These are phyloP conservation scores for Aspergillus flavus DNA, from an alignment of 2,329 filamentous ascomycete genomes.

Conservation along the genomic window DNA sequence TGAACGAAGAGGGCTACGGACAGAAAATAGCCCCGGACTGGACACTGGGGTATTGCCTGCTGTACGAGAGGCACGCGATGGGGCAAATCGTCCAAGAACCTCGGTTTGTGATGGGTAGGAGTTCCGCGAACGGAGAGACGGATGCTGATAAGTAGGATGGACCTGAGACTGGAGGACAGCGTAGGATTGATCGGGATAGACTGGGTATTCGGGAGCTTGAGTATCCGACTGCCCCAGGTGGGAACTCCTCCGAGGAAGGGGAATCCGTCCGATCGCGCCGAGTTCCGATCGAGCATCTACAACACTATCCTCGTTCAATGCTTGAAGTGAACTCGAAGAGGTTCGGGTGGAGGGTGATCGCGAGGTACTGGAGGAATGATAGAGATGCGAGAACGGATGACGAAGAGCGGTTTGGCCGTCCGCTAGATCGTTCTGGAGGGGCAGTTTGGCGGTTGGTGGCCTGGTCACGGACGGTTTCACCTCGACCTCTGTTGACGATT, in stretches of 20 bases:
- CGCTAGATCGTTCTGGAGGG: conserved; percentile 28
- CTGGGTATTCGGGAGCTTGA: conserved; percentile 40
- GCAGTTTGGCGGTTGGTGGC: conserved; percentile 29
- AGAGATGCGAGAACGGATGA: conserved; percentile 36
- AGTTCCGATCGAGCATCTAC: conserved; percentile 40
- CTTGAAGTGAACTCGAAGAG: conserved; percentile 46
- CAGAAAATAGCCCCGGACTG: conserved; percentile 50
- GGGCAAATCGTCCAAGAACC: conserved; percentile 20
- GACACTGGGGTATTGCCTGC: conserved; percentile 52
- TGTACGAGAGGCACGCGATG: conserved; percentile 40
- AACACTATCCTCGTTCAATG: conserved; percentile 42
- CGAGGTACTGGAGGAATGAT: conserved; percentile 40
- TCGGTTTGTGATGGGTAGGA: conserved; percentile 47
- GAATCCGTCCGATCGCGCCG: conserved; percentile 24
- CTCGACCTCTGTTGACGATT: conserved; percentile 26
- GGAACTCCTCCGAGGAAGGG: conserved; percentile 31
- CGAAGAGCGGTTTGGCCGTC: conserved; percentile 36
- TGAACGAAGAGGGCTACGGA: conserved; percentile 32
- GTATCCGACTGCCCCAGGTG: conserved; percentile 29
- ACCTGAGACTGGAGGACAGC: conserved; percentile 48
- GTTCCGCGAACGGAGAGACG: conserved; percentile 44
- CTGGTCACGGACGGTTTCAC: conserved; percentile 25
- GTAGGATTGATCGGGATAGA: conserved; percentile 54
- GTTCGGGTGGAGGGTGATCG: conserved; percentile 41
- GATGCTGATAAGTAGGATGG: conserved; percentile 43